Conservation (phyloP, 768 basidiomycete genomes). For the Chiua virens region DNA sequence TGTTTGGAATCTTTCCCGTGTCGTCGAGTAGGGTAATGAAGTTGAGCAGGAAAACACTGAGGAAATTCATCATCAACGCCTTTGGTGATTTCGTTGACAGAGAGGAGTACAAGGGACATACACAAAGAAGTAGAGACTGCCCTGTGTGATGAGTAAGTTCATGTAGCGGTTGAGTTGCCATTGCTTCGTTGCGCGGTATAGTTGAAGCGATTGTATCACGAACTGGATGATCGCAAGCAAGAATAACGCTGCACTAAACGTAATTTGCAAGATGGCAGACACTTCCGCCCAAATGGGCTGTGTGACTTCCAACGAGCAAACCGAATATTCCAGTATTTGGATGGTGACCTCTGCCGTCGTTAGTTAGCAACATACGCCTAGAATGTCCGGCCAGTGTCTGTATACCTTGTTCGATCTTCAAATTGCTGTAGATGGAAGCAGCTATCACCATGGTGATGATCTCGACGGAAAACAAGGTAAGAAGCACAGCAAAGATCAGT, state of each 20-base stretch:
- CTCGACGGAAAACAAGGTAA: too few relatives aligned
- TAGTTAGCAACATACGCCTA: too few relatives aligned
- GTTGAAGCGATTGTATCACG: not conserved
- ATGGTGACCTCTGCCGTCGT: not conserved
- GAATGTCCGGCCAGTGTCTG: too few relatives aligned
- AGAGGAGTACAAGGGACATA: too few relatives aligned
- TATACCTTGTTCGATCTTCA: too few relatives aligned
- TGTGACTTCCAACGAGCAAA: not conserved
- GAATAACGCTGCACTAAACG: not conserved
- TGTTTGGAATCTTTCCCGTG: not conserved
- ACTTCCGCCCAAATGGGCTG: not conserved
- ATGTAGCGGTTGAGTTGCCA: not conserved
- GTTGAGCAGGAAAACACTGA: not conserved
- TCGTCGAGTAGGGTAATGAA: not conserved
- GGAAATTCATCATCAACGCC: too few relatives aligned
- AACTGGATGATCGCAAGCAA: not conserved
- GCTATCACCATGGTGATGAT: too few relatives aligned
- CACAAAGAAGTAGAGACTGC: too few relatives aligned
- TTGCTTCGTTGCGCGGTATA: not conserved
- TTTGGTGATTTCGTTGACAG: too few relatives aligned
- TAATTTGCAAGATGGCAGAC: not conserved
- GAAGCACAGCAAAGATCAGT: too few relatives aligned
- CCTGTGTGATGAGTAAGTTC: not conserved
- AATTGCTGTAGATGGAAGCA: too few relatives aligned
- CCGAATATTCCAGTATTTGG: not conserved